Percentiles rank a stretch among this genome's conserved stretches.
Conservation (phyloP, 345 rosid species). For the Limnanthes douglasii region DNA sequence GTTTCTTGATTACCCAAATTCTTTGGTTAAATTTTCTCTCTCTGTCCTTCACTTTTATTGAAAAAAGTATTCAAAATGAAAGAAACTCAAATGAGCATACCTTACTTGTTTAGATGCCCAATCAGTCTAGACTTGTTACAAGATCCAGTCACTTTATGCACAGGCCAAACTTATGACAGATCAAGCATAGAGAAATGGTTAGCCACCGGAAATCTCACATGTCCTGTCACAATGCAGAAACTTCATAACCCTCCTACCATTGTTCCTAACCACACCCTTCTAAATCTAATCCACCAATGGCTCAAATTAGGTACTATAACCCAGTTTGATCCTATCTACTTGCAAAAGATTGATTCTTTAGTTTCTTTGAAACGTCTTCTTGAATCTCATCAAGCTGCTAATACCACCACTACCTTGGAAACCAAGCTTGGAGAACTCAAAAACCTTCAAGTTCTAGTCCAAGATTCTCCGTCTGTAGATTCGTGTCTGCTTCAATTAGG, state of each 20-base stretch:
- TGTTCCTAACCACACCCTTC: constrained; percentile 54
- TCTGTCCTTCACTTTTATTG: not conserved
- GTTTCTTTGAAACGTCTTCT: constrained; percentile 22
- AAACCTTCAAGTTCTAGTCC: constrained; percentile 8
- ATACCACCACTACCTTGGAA: no score
- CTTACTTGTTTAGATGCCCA: constrained; percentile 52
- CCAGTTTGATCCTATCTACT: constrained; percentile 10
- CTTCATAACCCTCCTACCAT: constrained; percentile 39
- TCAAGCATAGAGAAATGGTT: constrained; percentile 55
- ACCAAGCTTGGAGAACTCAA: constrained; percentile 18
- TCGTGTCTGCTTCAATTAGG: constrained; percentile 21
- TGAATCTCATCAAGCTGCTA: constrained; percentile 16
- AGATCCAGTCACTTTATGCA: constrained; percentile 57
- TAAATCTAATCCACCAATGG: constrained; percentile 48
- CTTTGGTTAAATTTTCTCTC: no score
- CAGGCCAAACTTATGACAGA: constrained; percentile 69
- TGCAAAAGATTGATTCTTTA: constrained; percentile 10
- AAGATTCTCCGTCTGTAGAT: constrained; percentile 13
- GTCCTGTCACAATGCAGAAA: constrained; percentile 70
- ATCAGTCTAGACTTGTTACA: constrained; percentile 47
- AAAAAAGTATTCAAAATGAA: constrained; percentile 6
- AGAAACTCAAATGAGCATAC: constrained; percentile 18
- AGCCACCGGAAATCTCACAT: constrained; percentile 40
- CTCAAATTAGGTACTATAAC: constrained; percentile 15
- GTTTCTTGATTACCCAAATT: constrained; percentile 3